Conservation (phyloP, 2,329 filamentous ascomycete genomes). For the Tolypocladium endophyticum region DNA sequence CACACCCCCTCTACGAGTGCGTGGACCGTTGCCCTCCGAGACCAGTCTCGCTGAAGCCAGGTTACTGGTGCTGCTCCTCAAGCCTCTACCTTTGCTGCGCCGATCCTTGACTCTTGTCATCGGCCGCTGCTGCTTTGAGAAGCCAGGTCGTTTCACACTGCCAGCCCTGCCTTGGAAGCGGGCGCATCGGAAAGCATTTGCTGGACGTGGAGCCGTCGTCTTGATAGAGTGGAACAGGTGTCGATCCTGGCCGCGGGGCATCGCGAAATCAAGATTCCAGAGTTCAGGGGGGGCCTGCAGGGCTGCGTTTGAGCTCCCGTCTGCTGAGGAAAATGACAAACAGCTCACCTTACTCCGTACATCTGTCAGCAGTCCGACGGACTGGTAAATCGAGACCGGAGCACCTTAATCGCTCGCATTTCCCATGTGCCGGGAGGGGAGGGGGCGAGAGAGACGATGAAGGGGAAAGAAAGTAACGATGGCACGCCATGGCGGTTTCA, state of each 20-base stretch:
- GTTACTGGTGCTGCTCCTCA: neutral
- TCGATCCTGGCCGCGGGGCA: neutral
- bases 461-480: neutral
- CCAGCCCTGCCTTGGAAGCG: neutral
- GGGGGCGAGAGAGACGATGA: neutral
- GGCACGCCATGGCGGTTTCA: neutral
- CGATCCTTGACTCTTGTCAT: neutral
- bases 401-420: neutral
- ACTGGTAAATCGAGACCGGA: neutral
- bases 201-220: neutral
- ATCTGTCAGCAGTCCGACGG: neutral
- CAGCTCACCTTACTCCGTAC: too few relatives aligned
- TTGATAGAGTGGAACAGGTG: neutral
- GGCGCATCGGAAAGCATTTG: neutral
- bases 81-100: neutral
- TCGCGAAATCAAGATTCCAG: neutral
- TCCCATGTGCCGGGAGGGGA: neutral
- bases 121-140: neutral
- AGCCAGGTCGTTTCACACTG: neutral
- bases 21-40: neutral
- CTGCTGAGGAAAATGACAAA: neutral
- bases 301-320: neutral
- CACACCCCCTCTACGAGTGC: neutral
- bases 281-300: neutral
- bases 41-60: neutral